Percentiles rank a stretch among this genome's conserved stretches.
phyloP scores from a whole-genome alignment of 495 filamentous ascomycete genomes.

The Sabuloglossum arenarium region DNA sequence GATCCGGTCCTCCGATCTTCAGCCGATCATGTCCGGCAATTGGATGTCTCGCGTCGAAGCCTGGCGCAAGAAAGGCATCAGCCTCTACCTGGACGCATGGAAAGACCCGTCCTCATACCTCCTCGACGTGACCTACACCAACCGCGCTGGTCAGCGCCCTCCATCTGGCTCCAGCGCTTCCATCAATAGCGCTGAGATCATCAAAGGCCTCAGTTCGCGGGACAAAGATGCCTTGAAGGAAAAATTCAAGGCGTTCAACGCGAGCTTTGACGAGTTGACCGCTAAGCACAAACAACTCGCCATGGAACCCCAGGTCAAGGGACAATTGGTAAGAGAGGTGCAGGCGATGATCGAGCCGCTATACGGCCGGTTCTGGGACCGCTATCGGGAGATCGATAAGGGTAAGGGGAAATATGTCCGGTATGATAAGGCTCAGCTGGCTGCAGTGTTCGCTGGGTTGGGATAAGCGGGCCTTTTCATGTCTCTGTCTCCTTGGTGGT shows the following conservation, averaged over 20 bases:
- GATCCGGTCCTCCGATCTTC: conserved; percentile 64
- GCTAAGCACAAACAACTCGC: conserved; percentile 60
- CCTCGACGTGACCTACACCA: conserved; percentile 84
- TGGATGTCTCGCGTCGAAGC: conserved; percentile 42
- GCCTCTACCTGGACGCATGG: conserved; percentile 73
- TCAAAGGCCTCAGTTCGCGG: conserved; percentile 64
- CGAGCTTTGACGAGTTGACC: conserved; percentile 73
- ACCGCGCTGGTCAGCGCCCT: conserved; percentile 37
- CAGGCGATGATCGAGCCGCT: conserved; percentile 81
- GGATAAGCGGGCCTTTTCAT: background rate
- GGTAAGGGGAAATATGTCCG: conserved; percentile 94
- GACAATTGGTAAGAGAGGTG: conserved; percentile 57
- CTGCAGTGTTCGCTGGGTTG: conserved; percentile 13
- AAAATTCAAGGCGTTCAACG: conserved; percentile 86
- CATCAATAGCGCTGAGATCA: conserved; percentile 56
- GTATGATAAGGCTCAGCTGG: conserved; percentile 54
- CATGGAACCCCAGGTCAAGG: conserved; percentile 66
- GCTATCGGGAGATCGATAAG: conserved; percentile 95
- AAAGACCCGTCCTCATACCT: conserved; percentile 67
- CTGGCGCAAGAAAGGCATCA: conserved; percentile 71
- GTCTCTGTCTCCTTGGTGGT: background rate
- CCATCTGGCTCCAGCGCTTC: conserved; percentile 35
- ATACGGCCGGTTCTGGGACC: conserved; percentile 88
- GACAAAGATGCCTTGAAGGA: conserved; percentile 92
- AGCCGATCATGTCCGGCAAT: conserved; percentile 41